Percentiles rank a stretch among this genome's conserved stretches.
Evolutionary conservation across 805 yeast species (phyloP).

Genomic region (Yarrowia osloensis): DNA sequence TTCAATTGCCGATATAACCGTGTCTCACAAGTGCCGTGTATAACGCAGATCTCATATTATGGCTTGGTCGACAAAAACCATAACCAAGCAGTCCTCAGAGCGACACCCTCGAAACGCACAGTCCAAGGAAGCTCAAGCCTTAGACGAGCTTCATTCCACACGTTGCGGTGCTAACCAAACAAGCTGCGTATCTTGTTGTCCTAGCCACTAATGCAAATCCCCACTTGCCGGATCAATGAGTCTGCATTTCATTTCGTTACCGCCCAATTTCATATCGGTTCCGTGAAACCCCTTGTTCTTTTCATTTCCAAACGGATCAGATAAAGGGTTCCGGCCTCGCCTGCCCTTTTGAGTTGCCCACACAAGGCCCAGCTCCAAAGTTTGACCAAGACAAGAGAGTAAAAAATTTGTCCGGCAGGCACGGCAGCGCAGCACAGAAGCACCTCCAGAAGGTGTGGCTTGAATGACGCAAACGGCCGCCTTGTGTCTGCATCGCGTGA

Average conservation of each 20-base stretch:
- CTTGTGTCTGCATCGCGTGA: slow-evolving; percentile 16
- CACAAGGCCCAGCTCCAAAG: background rate
- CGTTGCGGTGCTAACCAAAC: background rate
- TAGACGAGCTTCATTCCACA: background rate
- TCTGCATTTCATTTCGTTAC: background rate
- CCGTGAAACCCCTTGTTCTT: background rate
- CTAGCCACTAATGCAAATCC: background rate
- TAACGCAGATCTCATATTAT: background rate
- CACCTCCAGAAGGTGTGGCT: background rate
- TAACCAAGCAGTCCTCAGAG: background rate
- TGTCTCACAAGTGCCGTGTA: slow-evolving; percentile 19
- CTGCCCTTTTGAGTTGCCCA: slow-evolving; percentile 8
- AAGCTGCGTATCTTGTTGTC: no score
- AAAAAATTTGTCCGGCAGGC: slow-evolving; percentile 11
- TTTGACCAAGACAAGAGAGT: background rate
- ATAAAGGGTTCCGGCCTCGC: background rate
- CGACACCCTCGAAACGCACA: background rate
- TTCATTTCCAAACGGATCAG: background rate
- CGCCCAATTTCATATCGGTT: background rate
- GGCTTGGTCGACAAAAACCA: background rate
- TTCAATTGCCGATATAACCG: background rate
- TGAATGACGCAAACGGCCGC: background rate
- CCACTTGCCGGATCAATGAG: background rate
- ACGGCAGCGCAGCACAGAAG: background rate
- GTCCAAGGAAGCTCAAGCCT: background rate